These are phyloP conservation scores for Lipomyces starkeyi DNA, from an alignment of 805 yeast species.

Conservation along the genomic window DNA sequence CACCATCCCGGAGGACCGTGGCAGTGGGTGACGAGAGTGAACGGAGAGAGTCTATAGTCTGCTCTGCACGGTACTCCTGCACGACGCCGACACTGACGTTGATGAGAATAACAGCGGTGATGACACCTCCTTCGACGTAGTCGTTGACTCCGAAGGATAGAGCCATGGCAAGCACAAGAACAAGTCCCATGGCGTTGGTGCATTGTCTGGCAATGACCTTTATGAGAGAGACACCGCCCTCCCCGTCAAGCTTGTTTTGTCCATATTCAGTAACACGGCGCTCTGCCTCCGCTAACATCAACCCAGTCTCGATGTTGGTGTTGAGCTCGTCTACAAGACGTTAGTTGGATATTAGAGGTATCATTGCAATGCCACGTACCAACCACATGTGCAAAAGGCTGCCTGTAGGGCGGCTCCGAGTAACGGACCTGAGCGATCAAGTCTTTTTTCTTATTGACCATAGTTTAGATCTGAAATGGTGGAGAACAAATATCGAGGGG, in stretches of 20 bases:
- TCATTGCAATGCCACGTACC: conserved; percentile 18
- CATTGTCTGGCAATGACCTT: conserved; percentile 68
- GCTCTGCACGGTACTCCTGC: conserved; percentile 76
- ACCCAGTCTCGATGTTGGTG: conserved; percentile 58
- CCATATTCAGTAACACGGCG: conserved; percentile 53
- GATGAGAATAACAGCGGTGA: conserved; percentile 66
- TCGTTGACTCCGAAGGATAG: conserved; percentile 75
- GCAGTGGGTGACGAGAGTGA: conserved; percentile 75
- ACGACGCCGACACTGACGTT: conserved; percentile 70
- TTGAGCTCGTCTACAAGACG: conserved; percentile 41
- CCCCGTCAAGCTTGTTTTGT: conserved; percentile 66
- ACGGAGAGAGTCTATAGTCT: conserved; percentile 76
- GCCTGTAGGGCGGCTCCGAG: conserved; percentile 23
- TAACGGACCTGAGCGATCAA: conserved; percentile 11
- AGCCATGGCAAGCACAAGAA: conserved; percentile 46
- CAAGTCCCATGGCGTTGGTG: conserved; percentile 80
- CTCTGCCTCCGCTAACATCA: conserved; percentile 48
- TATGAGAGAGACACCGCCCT: conserved; percentile 57
- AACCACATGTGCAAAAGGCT: conserved; percentile 12
- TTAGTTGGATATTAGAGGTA: background rate
- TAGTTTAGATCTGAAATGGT: background rate
- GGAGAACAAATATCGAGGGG: background rate
- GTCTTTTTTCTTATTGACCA: conserved; percentile 20
- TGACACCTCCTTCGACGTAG: conserved; percentile 85
- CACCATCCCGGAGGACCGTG: conserved; percentile 65